Evolutionary conservation across 2,329 filamentous ascomycete genomes (phyloP).

Genomic region (Botrytis hyacinthi): DNA sequence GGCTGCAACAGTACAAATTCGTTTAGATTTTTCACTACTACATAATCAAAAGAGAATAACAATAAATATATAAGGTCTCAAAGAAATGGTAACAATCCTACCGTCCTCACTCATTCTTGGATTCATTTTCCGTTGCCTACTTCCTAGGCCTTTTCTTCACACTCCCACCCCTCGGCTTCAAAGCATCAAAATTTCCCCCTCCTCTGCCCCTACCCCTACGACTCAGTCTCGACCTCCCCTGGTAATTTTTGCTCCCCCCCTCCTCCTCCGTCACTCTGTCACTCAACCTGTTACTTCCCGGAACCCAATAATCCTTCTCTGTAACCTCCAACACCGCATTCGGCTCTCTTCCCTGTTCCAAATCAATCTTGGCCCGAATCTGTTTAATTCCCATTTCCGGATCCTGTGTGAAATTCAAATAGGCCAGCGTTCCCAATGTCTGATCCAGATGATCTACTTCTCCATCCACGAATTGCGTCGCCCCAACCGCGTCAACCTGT

Average conservation of each 20-base stretch:
- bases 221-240: neutral
- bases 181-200: neutral
- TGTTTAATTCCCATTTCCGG: neutral
- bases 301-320: conserved; percentile 4
- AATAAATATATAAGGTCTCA: neutral
- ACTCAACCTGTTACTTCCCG: neutral
- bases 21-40: neutral
- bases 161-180: neutral
- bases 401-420: conserved; percentile 17
- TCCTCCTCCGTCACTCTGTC: neutral
- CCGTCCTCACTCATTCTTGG: neutral
- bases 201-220: neutral
- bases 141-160: neutral
- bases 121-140: neutral
- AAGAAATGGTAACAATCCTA: neutral
- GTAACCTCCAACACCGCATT: neutral
- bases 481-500: conserved; percentile 6
- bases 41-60: neutral
- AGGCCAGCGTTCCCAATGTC: neutral
- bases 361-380: conserved; percentile 5
- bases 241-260: too few relatives aligned
- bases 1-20: neutral
- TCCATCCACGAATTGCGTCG: conserved; percentile 8
- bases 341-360: neutral
- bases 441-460: conserved; percentile 5